Evolutionary conservation across 1,139 yeast genomes (phyloP), one percentile per base, ranked within the genome.

Genomic region (Lodderomyces beijingensis): DNA sequence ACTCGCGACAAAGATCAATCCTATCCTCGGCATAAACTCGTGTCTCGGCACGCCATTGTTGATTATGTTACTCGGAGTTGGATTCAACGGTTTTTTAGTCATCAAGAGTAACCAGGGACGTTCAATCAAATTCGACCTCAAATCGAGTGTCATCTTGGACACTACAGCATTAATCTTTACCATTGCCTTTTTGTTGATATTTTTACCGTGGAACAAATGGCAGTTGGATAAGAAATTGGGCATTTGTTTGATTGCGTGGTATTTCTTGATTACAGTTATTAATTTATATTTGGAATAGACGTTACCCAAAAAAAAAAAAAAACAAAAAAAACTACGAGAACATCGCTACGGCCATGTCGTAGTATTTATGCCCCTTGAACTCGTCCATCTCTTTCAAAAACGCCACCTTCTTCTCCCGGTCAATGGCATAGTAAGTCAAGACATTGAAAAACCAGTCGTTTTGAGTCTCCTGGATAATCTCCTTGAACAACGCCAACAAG

Each of bases 31-130:
- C 1, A 45, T 66, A 6, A 63, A 63, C 42, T 52, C 72, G 1
- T 65, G 71, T 41, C 46, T 67, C 28, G 72, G 73, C 0, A 62
- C 74, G 0, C 72, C 72, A 3, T 47, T 65, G 15, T 44, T 67
- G 10, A 45, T 61, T 11, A 58, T 64, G 3, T 45, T 66, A 34
- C 45, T 66, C 9, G 74, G 73, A 0, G 47, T 67, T 13, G 73
- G 74, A 0, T 45, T 57, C 9, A 66, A 65, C 47, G 67, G 69
- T 15, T 33, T 53, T 11, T 38, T 50, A 4, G 38, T 44, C 2
- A 35, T 38, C 8, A 14, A 32, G n/a, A 30, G 21, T 19, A 32
- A 25, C 29, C 16, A 13, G 13, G 26, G 25, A 4, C 15, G 37
- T 4, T 33, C 43, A n/a, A 47, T 64, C 27, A 41, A 39, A 6